These are phyloP conservation scores for Exserohilum turcica DNA, from an alignment of 2,329 filamentous ascomycete genomes.

Conservation along the genomic window DNA sequence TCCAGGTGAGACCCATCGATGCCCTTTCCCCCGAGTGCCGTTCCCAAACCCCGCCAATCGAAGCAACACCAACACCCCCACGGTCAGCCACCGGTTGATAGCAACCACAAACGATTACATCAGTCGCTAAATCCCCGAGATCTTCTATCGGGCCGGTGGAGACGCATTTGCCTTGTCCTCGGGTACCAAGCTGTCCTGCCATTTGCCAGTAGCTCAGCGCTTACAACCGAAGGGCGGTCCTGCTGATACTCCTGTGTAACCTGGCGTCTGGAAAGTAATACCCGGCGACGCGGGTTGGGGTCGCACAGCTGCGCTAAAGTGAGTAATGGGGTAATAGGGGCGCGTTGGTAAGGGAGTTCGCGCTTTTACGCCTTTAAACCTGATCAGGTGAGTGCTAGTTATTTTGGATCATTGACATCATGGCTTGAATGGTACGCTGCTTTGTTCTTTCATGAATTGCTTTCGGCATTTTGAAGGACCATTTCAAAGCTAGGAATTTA, in stretches of 20 bases:
- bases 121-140: background rate
- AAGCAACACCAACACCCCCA: too few species aligned
- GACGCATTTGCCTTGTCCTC: background rate
- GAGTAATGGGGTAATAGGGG: background rate
- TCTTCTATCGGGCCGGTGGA: conserved; percentile 2
- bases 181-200: background rate
- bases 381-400: background rate
- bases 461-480: too few species aligned
- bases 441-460: too few species aligned
- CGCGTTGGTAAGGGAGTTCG: background rate
- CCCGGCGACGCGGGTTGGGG: background rate
- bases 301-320: background rate
- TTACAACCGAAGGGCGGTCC: background rate
- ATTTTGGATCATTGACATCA: too few species aligned
- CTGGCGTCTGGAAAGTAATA: background rate
- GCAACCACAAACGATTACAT: background rate
- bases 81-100: background rate
- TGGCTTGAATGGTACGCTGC: too few species aligned
- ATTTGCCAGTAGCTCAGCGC: background rate
- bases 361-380: background rate
- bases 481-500: too few species aligned
- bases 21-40: too few species aligned
- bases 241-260: background rate
- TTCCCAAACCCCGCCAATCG: too few species aligned
- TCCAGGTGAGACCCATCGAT: too few species aligned